A percentile compares a stretch with the other conserved stretches of the same genome.
Conservation (phyloP, 441 rosid species). For the Pelargonium cotyledonis region DNA sequence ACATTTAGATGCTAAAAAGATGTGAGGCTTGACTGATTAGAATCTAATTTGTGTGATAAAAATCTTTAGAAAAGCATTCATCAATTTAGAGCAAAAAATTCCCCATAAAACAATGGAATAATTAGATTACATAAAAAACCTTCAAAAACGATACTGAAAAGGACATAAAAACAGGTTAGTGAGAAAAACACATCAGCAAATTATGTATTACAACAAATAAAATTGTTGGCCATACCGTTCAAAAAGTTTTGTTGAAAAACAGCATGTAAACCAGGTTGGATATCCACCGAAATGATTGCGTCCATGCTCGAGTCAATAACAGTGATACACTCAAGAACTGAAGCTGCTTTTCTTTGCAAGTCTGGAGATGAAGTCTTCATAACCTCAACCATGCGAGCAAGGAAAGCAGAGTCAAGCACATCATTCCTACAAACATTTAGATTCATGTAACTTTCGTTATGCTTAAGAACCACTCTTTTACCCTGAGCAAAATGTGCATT, state of each 20-base stretch:
- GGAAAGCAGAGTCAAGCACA: conserved; percentile 40
- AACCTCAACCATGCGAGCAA: conserved; percentile 50
- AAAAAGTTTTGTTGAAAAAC: conserved; percentile 50
- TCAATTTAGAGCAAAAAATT: no score
- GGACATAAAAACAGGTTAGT: neutral
- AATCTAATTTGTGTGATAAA: no score
- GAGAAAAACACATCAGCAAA: neutral
- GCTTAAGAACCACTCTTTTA: neutral
- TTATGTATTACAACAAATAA: conserved; percentile 1
- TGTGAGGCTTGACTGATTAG: no score
- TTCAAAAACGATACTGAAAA: no score
- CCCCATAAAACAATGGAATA: no score
- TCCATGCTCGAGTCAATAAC: conserved; percentile 39
- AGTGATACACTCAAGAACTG: conserved; percentile 54
- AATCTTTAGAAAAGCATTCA: no score
- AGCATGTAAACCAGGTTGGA: conserved; percentile 50
- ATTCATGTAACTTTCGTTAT: conserved; percentile 18
- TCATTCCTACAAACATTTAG: conserved; percentile 35
- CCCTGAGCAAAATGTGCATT: no score
- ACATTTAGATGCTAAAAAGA: no score
- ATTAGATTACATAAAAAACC: no score
- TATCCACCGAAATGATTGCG: conserved; percentile 35
- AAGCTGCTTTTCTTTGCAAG: conserved; percentile 61
- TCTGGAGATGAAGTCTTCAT: conserved; percentile 46
- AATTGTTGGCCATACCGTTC: conserved; percentile 36